phyloP scores from a whole-genome alignment of 2,329 filamentous ascomycete species.

The Malbranchea cinnamomea region DNA sequence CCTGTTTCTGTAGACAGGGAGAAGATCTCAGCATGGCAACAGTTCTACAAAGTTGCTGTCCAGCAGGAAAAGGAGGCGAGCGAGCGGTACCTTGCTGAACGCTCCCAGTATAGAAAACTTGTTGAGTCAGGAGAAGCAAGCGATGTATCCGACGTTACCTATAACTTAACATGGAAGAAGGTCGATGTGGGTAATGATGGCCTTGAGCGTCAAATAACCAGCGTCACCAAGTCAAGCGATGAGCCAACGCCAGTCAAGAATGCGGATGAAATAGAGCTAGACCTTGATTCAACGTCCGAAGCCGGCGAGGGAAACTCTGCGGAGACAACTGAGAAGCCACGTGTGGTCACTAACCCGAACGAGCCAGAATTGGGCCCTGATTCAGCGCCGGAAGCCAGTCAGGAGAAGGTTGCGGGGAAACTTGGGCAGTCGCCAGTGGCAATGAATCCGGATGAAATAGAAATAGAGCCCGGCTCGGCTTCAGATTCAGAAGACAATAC shows the following conservation, averaged over 20 bases:
- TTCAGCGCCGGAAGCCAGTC: not conserved
- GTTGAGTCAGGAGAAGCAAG: constrained; percentile 6
- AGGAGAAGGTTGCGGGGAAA: not conserved
- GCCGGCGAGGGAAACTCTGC: not conserved
- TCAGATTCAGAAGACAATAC: too few relatives aligned
- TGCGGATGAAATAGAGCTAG: constrained; percentile 29
- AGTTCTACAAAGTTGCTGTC: constrained; percentile 20
- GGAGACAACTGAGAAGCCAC: not conserved
- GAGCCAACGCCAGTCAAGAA: constrained; percentile 12
- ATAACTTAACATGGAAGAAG: constrained; percentile 25
- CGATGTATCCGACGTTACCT: constrained; percentile 12
- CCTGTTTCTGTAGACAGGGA: too few relatives aligned
- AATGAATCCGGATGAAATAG: constrained; percentile 4
- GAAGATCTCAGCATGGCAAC: constrained; percentile 24
- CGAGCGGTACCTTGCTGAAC: constrained; percentile 15
- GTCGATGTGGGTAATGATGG: constrained; percentile 20
- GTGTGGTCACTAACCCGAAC: not conserved
- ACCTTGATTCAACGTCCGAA: constrained; percentile 12
- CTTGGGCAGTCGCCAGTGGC: too few relatives aligned
- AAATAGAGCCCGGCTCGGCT: constrained; percentile 2
- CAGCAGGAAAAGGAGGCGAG: constrained; percentile 20
- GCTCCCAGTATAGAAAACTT: constrained; percentile 9
- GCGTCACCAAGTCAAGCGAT: constrained; percentile 6
- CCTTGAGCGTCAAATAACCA: constrained; percentile 12
- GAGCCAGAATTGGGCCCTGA: not conserved